Conservation (phyloP, 495 filamentous ascomycete species). For the Penicillium fimorum region DNA sequence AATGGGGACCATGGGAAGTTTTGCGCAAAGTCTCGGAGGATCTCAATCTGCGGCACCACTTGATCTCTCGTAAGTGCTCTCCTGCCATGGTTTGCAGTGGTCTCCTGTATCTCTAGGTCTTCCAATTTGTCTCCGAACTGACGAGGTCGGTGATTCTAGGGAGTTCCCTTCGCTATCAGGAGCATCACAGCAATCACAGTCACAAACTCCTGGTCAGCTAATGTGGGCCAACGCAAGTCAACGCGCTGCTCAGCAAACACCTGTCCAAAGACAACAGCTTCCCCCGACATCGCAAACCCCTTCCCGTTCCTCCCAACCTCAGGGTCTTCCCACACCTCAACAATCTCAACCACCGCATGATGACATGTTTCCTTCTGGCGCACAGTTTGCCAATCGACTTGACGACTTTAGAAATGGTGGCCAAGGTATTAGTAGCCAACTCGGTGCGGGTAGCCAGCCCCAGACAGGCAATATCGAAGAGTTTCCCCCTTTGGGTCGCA, state of each 20-base stretch:
- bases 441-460: conserved; percentile 54
- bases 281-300: conserved; percentile 49
- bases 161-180: conserved; percentile 84
- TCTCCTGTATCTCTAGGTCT: conserved; percentile 4
- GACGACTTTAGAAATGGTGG: conserved; percentile 59
- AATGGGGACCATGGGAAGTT: conserved; percentile 62
- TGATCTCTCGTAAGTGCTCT: conserved; percentile 73
- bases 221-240: conserved; percentile 68
- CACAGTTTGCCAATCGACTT: conserved; percentile 54
- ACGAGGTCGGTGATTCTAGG: conserved; percentile 41
- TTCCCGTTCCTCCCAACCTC: conserved; percentile 51
- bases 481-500: conserved; percentile 78
- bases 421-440: conserved; percentile 60
- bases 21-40: conserved; percentile 77
- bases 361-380: conserved; percentile 49
- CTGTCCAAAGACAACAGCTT: conserved; percentile 65
- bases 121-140: conserved; percentile 16
- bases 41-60: conserved; percentile 73
- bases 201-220: conserved; percentile 54
- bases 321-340: conserved; percentile 55
- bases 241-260: conserved; percentile 56
- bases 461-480: conserved; percentile 74
- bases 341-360: conserved; percentile 59
- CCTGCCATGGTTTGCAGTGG: conserved; percentile 7
- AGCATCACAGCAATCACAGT: conserved; percentile 62